Evolutionary conservation across 352 stramenopile genomes (phyloP).

Genomic region (Saprolegnia diclina): DNA sequence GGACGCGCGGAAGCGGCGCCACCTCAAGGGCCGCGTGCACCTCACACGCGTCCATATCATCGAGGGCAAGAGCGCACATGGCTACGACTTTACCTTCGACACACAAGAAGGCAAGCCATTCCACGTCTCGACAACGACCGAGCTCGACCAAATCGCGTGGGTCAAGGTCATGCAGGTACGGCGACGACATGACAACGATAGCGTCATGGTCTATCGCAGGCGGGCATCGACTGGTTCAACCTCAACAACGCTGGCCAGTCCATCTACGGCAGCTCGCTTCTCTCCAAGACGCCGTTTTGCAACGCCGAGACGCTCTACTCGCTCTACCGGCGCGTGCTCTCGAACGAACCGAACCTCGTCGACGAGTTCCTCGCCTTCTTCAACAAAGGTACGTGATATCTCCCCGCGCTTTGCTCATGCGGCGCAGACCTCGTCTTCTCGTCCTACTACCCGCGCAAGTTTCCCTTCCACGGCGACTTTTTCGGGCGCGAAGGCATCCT

Average conservation of each 20-base stretch:
- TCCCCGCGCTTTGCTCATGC: neutral
- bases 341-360: conserved; percentile 44
- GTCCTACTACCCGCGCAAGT: conserved; percentile 71
- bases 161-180: conserved; percentile 76
- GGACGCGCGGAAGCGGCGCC: conserved; percentile 77
- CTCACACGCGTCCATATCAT: conserved; percentile 69
- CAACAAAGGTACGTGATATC: conserved; percentile 54
- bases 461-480: conserved; percentile 75
- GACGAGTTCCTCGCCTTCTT: conserved; percentile 78
- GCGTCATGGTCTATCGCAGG: conserved; percentile 24
- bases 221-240: conserved; percentile 66
- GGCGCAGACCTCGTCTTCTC: conserved; percentile 72
- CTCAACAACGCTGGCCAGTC: conserved; percentile 81
- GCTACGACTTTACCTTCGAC: conserved; percentile 82
- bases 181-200: neutral
- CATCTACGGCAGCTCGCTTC: conserved; percentile 55
- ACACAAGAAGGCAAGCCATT: conserved; percentile 81
- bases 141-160: conserved; percentile 77
- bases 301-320: conserved; percentile 73
- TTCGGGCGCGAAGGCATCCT: conserved; percentile 78
- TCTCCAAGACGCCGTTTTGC: conserved; percentile 59
- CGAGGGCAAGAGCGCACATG: conserved; percentile 72
- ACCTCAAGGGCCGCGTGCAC: conserved; percentile 81
- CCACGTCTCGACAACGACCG: conserved; percentile 68
- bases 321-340: conserved; percentile 58